A percentile compares a stretch with the other conserved stretches of the same genome.
Conservation (phyloP, 1,284 basidiomycete species). For the Anthracocystis walkeri region DNA sequence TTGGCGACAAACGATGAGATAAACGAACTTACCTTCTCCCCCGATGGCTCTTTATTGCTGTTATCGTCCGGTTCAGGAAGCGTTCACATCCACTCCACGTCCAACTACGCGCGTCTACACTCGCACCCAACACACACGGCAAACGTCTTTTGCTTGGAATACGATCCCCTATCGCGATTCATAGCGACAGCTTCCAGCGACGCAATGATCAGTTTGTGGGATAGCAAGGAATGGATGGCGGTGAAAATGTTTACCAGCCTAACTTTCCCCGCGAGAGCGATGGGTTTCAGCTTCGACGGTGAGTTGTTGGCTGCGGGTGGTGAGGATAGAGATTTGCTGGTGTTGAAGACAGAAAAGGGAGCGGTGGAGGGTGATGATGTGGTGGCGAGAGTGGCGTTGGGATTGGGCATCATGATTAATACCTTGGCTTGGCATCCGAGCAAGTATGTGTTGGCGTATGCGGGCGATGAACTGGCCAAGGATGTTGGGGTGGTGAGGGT, state of each 20-base stretch:
- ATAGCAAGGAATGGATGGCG: slow-evolving; percentile 40
- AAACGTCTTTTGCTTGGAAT: slow-evolving; percentile 60
- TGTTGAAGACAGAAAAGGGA: slow-evolving; percentile 25
- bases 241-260: slow-evolving; percentile 46
- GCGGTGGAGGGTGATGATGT: slow-evolving; percentile 7
- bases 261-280: slow-evolving; percentile 50
- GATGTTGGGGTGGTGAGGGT: slow-evolving; percentile 29
- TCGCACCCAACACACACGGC: slow-evolving; percentile 52
- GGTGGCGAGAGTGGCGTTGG: slow-evolving; percentile 40
- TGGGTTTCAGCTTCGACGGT: slow-evolving; percentile 64
- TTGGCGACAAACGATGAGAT: slow-evolving; percentile 49
- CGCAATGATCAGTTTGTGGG: slow-evolving; percentile 57
- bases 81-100: slow-evolving; percentile 31
- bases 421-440: slow-evolving; percentile 58
- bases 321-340: slow-evolving; percentile 54
- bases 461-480: slow-evolving; percentile 49
- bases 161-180: slow-evolving; percentile 53
- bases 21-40: slow-evolving; percentile 61
- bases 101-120: slow-evolving; percentile 11
- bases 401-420: slow-evolving; percentile 39
- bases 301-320: slow-evolving; percentile 63
- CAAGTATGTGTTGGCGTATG: slow-evolving; percentile 57
- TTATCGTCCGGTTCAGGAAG: slow-evolving; percentile 58
- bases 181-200: slow-evolving; percentile 58
- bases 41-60: slow-evolving; percentile 57